These are phyloP conservation scores for Coniochaeta prunicola DNA, from an alignment of 2,329 filamentous ascomycete species.

Conservation along the genomic window DNA sequence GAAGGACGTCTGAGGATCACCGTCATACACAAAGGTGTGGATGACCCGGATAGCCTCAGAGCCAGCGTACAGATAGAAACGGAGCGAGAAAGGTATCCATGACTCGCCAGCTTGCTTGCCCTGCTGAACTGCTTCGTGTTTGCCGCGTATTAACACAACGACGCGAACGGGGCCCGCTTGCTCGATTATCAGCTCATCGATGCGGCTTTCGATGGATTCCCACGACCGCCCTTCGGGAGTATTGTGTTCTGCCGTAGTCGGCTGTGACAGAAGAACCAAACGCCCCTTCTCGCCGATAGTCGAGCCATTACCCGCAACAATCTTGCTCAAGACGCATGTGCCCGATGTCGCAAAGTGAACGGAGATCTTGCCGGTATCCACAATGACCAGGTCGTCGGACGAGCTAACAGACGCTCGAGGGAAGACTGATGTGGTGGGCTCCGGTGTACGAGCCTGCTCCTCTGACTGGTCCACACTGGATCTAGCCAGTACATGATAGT, in stretches of 20 bases:
- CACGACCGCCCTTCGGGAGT: too few species aligned
- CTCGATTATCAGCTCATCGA: too few species aligned
- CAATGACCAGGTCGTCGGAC: slow-evolving; percentile 26
- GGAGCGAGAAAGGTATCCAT: slow-evolving; percentile 34
- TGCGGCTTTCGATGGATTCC: too few species aligned
- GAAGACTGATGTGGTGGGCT: not conserved
- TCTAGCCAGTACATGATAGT: slow-evolving; percentile 31
- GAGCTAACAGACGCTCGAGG: slow-evolving; percentile 6
- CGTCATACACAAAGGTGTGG: slow-evolving; percentile 48
- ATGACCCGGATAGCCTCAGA: not conserved
- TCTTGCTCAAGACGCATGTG: slow-evolving; percentile 32
- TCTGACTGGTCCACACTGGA: too few species aligned
- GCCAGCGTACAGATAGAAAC: slow-evolving; percentile 41
- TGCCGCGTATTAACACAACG: too few species aligned
- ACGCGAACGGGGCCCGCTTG: too few species aligned
- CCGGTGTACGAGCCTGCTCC: too few species aligned
- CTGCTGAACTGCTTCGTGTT: too few species aligned
- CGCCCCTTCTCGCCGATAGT: slow-evolving; percentile 33
- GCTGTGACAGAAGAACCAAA: slow-evolving; percentile 44
- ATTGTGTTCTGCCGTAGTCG: too few species aligned
- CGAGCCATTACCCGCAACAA: slow-evolving; percentile 15
- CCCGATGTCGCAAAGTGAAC: slow-evolving; percentile 36
- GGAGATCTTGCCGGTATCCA: slow-evolving; percentile 37
- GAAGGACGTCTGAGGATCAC: slow-evolving; percentile 39
- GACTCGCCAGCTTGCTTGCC: too few species aligned